Conservation (phyloP, 805 yeast genomes). For the Tetrapisispora arboricola region DNA sequence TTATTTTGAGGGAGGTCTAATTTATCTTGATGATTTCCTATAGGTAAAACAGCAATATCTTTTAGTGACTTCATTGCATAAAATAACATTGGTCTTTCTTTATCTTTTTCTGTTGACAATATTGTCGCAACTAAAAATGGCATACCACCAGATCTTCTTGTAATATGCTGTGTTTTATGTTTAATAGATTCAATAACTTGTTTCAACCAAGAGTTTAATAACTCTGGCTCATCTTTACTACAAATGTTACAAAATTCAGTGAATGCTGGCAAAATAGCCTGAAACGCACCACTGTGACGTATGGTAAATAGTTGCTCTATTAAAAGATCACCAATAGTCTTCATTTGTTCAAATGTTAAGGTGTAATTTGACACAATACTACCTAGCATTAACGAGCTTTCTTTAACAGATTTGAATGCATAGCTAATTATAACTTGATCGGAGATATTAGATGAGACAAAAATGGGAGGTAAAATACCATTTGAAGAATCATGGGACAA, state of each 20-base stretch:
- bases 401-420: constrained; percentile 79
- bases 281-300: constrained; percentile 86
- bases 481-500: constrained; percentile 65
- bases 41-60: constrained; percentile 44
- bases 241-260: constrained; percentile 56
- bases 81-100: constrained; percentile 33
- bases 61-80: constrained; percentile 43
- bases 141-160: constrained; percentile 87
- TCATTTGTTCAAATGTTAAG: constrained; percentile 16
- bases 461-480: constrained; percentile 44
- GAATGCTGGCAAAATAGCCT: constrained; percentile 78
- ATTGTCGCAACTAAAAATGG: constrained; percentile 73
- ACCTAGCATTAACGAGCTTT: constrained; percentile 49
- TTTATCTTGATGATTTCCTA: constrained; percentile 39
- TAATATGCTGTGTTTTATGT: constrained; percentile 55
- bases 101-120: constrained; percentile 39
- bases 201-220: constrained; percentile 50
- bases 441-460: constrained; percentile 30
- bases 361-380: constrained; percentile 32
- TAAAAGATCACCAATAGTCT: constrained; percentile 41
- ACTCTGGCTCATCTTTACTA: constrained; percentile 26
- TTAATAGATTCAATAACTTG: constrained; percentile 44
- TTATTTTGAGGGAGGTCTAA: constrained; percentile 86
- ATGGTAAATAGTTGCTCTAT: constrained; percentile 61
- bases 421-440: constrained; percentile 49